Base-by-base conservation (phyloP, 1,284 basidiomycete genomes). In the Leccinum fuscescens region DNA sequence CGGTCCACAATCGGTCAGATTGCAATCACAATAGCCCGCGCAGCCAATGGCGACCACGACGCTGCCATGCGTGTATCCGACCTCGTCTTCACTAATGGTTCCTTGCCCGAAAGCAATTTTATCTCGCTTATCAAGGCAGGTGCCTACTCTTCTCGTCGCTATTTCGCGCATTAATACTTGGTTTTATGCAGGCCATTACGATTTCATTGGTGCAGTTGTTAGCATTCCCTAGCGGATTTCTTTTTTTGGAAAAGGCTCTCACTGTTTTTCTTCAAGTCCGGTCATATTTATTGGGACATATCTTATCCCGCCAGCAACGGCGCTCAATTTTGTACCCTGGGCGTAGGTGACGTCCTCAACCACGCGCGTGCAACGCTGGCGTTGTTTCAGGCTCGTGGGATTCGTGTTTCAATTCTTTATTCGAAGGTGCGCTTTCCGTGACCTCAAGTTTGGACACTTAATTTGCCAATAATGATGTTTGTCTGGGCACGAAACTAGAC, bases 361-460 rank as follows among this genome's bases (percentile, higher is more conserved):
- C 7, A 20, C 14, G n/a, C 1, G 22, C 70, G 65, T 65, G 62
- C 73, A 68, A 62, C 42, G 54, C 72, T 54, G 35, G 59, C 61
- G 56, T 17, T 24, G 29, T 5, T 22, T 12, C 27, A 71, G 71
- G 20, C 59, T 74, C 58, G 79, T 85, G 35, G 82, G 84, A 42
- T 88, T 88, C 67, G 72, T 85, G 51, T 86, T 86, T 69, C 82
- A 89, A 63, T 88, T 79, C 67, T 67, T 85, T n/a, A 76, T 88
- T 50, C 76, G 88, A 55, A 79, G 80, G 70, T 66, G 12, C 3
- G 63, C 29, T 27, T n/a, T 49, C 14, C 14, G 42, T 46, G 42
- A 46, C 17, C 12, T 46, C n/a, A n/a, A n/a, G n/a, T 46, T 46
- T 46, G 42, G 17, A 46, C 17, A 20, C 42, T 12, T 12, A 12